Conservation (phyloP, 2,329 filamentous ascomycete genomes). For the Aspergillus cejpii region DNA sequence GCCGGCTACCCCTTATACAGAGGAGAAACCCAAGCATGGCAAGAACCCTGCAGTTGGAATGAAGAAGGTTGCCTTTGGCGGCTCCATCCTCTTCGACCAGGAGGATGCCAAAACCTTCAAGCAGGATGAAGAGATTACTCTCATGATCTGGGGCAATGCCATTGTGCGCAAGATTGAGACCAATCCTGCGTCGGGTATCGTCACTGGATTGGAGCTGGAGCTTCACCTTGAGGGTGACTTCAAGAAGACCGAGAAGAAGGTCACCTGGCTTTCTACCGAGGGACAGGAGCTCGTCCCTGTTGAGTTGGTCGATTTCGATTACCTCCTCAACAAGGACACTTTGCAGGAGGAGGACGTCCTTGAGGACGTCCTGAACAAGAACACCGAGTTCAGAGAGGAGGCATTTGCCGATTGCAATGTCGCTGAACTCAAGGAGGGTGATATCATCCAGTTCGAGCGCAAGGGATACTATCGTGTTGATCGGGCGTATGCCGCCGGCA, state of each 20-base stretch:
- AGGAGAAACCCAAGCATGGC: slow-evolving; percentile 77
- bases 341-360: slow-evolving; percentile 80
- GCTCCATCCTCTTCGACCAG: slow-evolving; percentile 74
- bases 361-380: slow-evolving; percentile 72
- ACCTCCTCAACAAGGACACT: slow-evolving; percentile 91
- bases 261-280: slow-evolving; percentile 80
- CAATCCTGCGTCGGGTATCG: slow-evolving; percentile 45
- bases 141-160: slow-evolving; percentile 85
- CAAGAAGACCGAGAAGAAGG: slow-evolving; percentile 92
- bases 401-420: slow-evolving; percentile 78
- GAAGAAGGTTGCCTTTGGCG: slow-evolving; percentile 77
- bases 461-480: slow-evolving; percentile 90
- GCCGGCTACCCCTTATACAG: slow-evolving; percentile 55
- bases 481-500: slow-evolving; percentile 51
- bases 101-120: slow-evolving; percentile 75
- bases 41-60: slow-evolving; percentile 81
- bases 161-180: slow-evolving; percentile 47
- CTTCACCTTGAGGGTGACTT: slow-evolving; percentile 90
- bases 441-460: slow-evolving; percentile 92
- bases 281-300: slow-evolving; percentile 70
- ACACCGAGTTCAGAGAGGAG: slow-evolving; percentile 66
- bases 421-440: slow-evolving; percentile 68
- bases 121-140: slow-evolving; percentile 81
- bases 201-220: slow-evolving; percentile 69
- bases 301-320: slow-evolving; percentile 90